Base-by-base conservation (phyloP, 768 basidiomycete genomes). In the Jaapia argillacea region DNA sequence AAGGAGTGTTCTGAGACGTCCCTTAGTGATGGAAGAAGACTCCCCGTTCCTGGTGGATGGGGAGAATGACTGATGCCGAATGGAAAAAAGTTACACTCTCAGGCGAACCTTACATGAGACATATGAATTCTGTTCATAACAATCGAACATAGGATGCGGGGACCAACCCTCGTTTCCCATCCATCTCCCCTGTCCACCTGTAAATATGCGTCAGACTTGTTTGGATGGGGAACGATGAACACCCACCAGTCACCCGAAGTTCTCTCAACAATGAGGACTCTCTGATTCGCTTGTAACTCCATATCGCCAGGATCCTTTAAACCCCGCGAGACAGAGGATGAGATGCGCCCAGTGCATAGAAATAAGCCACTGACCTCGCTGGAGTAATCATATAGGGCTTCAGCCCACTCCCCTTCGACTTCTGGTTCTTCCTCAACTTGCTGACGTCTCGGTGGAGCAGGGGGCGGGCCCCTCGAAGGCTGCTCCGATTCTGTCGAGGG, bases 211-310 rank as follows among this genome's bases (percentile, higher is more conserved):
- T 38, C 37, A 38, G 20, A 13, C 10, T 10, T 21, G 37, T 7
- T 7, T 7, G 13, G 22, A 22, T 7, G 10, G 10, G 21, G 10
- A 38, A 33, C 10, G 10, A 21, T 38, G 20, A 22, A 21, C 10
- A 7, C 27, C 24, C 47, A 87, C 86, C 86, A 89, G 51, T 88
- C 86, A 20, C 78, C 79, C 6, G 83, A 85, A 4, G 79, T 76
- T 51, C 66, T 69, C 50, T 81, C 80, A 4, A 74, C 70, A 28
- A 88, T 69, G 45, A 77, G 59, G n/a, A 89, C 68, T 36, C 70
- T 68, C 52, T 77, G 66, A 7, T 74, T 72, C 40, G 70, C 74
- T 35, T 67, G 64, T 45, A 89, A 64, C 27, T 63, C 57, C 25
- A 89, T 63, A 66, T 89, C 86, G 4, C 71, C 79, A 14, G 78